Evolutionary conservation across 768 basidiomycete species (phyloP).

Genomic region (Amanita muscaria): DNA sequence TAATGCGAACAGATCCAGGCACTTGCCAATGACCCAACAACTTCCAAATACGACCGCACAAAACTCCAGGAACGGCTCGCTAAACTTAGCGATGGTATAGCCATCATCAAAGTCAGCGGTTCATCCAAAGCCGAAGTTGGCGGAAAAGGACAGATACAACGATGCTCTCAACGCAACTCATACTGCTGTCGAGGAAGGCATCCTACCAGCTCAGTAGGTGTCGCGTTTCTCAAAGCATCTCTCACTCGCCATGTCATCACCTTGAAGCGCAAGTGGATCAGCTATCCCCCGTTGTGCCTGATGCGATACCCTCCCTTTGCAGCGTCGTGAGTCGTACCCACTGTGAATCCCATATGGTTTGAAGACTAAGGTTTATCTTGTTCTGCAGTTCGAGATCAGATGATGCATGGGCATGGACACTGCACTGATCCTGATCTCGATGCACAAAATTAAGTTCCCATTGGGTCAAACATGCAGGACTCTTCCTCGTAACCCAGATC

Average conservation of each 20-base stretch:
- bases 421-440: no score
- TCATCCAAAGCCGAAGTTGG: slow-evolving; percentile 91
- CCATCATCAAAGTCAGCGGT: slow-evolving; percentile 97
- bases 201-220: slow-evolving; percentile 94
- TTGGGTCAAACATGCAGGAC: slow-evolving; percentile 72
- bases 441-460: no score
- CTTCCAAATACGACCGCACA: slow-evolving; percentile 87
- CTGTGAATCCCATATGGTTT: no score
- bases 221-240: slow-evolving; percentile 83
- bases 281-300: slow-evolving; percentile 40
- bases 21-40: slow-evolving; percentile 72
- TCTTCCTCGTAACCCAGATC: slow-evolving; percentile 74
- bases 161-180: slow-evolving; percentile 97
- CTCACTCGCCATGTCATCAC: slow-evolving; percentile 51
- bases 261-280: slow-evolving; percentile 37
- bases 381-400: no score
- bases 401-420: no score
- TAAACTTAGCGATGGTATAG: slow-evolving; percentile 93
- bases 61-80: slow-evolving; percentile 97
- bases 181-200: slow-evolving; percentile 97
- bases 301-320: slow-evolving; percentile 56
- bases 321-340: no score
- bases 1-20: slow-evolving; percentile 94
- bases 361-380: no score
- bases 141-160: slow-evolving; percentile 98